Percentiles rank a stretch among this genome's conserved stretches.
Evolutionary conservation across 441 rosid species (phyloP).

Genomic region (Pelargonium citronellum): DNA sequence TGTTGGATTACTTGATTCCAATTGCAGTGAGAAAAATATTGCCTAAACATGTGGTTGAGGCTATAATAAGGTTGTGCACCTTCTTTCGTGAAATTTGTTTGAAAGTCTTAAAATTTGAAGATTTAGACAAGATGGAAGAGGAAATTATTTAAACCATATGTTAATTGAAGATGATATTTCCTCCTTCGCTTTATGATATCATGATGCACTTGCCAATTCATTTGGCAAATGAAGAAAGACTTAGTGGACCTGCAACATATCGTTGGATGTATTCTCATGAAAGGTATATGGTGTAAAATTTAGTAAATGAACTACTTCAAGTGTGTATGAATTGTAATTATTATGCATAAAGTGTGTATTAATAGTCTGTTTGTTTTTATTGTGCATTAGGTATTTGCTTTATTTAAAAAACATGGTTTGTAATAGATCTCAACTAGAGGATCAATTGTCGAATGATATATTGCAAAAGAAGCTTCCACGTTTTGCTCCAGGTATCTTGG

Average conservation of each 20-base stretch:
- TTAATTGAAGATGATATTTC: constrained; percentile 7
- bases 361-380: too few relatives aligned
- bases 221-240: background rate
- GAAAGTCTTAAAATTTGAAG: background rate
- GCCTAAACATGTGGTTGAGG: background rate
- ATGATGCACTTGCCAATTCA: constrained; percentile 15
- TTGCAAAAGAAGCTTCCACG: constrained; percentile 8
- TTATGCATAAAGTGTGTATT: too few relatives aligned
- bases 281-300: background rate
- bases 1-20: background rate
- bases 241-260: constrained; percentile 2
- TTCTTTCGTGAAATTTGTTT: background rate
- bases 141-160: background rate
- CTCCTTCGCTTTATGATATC: constrained; percentile 1
- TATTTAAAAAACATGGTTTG: constrained; percentile 6
- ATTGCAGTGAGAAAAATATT: background rate
- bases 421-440: constrained; percentile 15
- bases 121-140: background rate
- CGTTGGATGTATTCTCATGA: constrained; percentile 6
- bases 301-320: too few relatives aligned
- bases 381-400: background rate
- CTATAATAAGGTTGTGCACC: background rate
- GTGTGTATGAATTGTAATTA: too few relatives aligned
- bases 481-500: background rate
- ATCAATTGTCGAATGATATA: constrained; percentile 14